Conservation (phyloP, 2,329 filamentous ascomycete genomes). For the Endothia cerciana region DNA sequence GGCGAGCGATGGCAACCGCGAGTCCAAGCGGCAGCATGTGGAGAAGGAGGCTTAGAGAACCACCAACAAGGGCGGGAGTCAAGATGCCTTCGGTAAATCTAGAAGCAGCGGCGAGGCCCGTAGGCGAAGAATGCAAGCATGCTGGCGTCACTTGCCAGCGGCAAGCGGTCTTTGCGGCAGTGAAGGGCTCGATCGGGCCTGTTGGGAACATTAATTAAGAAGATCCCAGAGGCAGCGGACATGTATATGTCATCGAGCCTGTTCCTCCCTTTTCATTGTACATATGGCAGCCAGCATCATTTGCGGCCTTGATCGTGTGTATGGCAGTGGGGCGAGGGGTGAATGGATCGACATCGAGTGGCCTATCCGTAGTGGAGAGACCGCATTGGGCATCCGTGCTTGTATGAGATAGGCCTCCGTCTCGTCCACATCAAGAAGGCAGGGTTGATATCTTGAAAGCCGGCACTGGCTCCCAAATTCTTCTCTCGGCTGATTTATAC, state of each 20-base stretch:
- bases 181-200: not conserved
- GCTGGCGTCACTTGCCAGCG: not conserved
- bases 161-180: not conserved
- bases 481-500: too few relatives aligned
- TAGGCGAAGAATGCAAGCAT: not conserved
- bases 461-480: too few relatives aligned
- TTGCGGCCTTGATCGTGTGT: not conserved
- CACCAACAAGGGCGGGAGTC: not conserved
- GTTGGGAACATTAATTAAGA: too few relatives aligned
- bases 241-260: too few relatives aligned
- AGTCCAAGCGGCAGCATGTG: conserved; percentile 30
- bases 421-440: not conserved
- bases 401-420: not conserved
- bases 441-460: too few relatives aligned
- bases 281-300: not conserved
- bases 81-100: not conserved
- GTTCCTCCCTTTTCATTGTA: not conserved
- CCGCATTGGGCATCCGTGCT: not conserved
- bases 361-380: too few relatives aligned
- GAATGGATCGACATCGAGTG: not conserved
- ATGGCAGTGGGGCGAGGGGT: not conserved
- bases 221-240: too few relatives aligned
- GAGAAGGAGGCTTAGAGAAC: conserved; percentile 19
- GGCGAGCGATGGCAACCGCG: conserved; percentile 31
- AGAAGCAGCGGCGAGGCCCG: not conserved